phyloP scores from a whole-genome alignment of 164 flowering plant species.

The Berberis vulgaris region DNA sequence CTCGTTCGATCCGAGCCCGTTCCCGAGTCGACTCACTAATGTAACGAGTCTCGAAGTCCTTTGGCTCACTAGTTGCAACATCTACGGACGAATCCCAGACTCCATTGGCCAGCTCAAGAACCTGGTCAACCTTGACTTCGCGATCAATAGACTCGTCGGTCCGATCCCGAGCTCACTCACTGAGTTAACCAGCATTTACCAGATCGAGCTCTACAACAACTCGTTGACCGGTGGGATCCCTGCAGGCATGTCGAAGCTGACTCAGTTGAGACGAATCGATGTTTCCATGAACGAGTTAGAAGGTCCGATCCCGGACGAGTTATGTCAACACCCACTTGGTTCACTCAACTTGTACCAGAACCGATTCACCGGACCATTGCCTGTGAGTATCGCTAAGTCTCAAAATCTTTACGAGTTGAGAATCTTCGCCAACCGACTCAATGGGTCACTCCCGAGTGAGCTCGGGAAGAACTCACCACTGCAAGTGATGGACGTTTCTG shows the following conservation, averaged over 20 bases:
- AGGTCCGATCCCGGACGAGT: slow-evolving; percentile 66
- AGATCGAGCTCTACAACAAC: slow-evolving; percentile 82
- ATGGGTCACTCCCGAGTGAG: slow-evolving; percentile 31
- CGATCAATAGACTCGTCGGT: slow-evolving; percentile 47
- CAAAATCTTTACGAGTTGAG: slow-evolving; percentile 31
- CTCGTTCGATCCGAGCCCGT: slow-evolving; percentile 54
- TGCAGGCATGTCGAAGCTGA: slow-evolving; percentile 44
- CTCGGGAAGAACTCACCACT: slow-evolving; percentile 41
- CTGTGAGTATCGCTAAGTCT: slow-evolving; percentile 27
- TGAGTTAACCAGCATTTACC: slow-evolving; percentile 42
- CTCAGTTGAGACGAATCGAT: slow-evolving; percentile 47
- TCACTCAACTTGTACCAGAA: slow-evolving; percentile 73
- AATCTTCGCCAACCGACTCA: slow-evolving; percentile 34
- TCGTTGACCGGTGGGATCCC: slow-evolving; percentile 68
- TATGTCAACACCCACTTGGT: slow-evolving; percentile 53
- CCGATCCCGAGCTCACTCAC: slow-evolving; percentile 53
- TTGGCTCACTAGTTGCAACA: slow-evolving; percentile 55
- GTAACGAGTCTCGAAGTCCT: slow-evolving; percentile 49
- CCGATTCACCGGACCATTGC: slow-evolving; percentile 28
- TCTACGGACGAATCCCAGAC: slow-evolving; percentile 68
- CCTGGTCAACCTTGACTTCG: slow-evolving; percentile 64
- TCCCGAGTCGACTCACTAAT: slow-evolving; percentile 74
- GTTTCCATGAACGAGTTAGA: slow-evolving; percentile 62
- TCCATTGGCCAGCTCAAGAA: slow-evolving; percentile 38
- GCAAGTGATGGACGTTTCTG: slow-evolving; percentile 30